Conservation (phyloP, 768 basidiomycete genomes). For the Pisolithus tinctorius region DNA sequence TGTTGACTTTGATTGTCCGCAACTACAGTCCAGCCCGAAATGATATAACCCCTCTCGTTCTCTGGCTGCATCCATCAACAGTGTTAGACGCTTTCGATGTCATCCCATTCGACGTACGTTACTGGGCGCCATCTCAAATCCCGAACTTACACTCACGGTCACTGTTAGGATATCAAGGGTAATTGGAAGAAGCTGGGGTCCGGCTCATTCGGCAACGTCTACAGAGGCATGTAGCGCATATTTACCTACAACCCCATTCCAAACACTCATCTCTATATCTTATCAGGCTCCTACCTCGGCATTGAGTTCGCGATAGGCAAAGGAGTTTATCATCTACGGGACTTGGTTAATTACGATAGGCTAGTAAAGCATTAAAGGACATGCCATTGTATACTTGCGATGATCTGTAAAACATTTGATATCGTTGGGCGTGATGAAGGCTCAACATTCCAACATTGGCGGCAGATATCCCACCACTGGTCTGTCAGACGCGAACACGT, state of each 20-base stretch:
- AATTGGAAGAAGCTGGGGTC: slow-evolving; percentile 86
- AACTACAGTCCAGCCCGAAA: slow-evolving; percentile 8
- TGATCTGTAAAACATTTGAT: not conserved
- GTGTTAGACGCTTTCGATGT: slow-evolving; percentile 78
- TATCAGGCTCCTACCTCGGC: slow-evolving; percentile 81
- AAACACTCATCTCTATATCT: slow-evolving; percentile 4
- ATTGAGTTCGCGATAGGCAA: slow-evolving; percentile 78
- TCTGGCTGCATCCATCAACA: not conserved
- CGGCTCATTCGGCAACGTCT: slow-evolving; percentile 92
- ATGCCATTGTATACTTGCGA: not conserved
- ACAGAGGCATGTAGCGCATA: slow-evolving; percentile 47
- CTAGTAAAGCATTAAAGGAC: not conserved
- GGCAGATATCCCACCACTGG: not conserved
- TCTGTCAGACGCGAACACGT: not conserved
- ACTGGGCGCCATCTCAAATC: slow-evolving; percentile 13
- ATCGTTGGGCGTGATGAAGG: not conserved
- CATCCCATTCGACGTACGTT: slow-evolving; percentile 69
- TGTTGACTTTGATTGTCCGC: too few relatives aligned
- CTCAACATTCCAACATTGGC: not conserved
- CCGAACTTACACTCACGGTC: not conserved
- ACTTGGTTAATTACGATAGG: not conserved
- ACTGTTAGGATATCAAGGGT: slow-evolving; percentile 71
- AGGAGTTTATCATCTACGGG: not conserved
- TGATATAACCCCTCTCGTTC: not conserved
- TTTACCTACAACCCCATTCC: slow-evolving; percentile 5